Evolutionary conservation across 352 stramenopile genomes (phyloP).

Genomic region (Hyaloperonospora arabidopsidis): DNA sequence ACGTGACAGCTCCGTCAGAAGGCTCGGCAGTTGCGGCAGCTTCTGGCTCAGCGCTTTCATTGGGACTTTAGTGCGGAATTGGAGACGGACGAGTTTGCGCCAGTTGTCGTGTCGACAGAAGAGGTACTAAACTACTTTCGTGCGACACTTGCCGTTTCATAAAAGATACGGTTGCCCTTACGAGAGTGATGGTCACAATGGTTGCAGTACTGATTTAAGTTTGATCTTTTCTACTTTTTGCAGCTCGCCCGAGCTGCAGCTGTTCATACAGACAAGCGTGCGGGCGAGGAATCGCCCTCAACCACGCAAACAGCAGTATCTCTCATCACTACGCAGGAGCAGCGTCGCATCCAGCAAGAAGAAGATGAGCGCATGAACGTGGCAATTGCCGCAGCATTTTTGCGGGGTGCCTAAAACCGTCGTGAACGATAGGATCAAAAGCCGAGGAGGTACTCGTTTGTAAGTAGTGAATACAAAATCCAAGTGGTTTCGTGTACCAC

Average conservation of each 20-base stretch:
- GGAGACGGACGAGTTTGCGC: slow-evolving; percentile 40
- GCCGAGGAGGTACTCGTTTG: too few relatives aligned
- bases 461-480: slow-evolving; percentile 7
- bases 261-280: neutral
- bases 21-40: slow-evolving; percentile 25
- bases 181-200: slow-evolving; percentile 20
- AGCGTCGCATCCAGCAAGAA: slow-evolving; percentile 9
- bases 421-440: too few relatives aligned
- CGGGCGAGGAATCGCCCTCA: neutral
- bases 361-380: slow-evolving; percentile 25
- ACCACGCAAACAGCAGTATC: neutral
- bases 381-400: slow-evolving; percentile 29
- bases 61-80: slow-evolving; percentile 18
- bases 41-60: slow-evolving; percentile 36
- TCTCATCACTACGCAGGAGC: neutral
- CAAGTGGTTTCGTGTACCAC: slow-evolving; percentile 18
- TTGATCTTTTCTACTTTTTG: slow-evolving; percentile 1
- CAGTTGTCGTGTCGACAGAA: slow-evolving; percentile 35
- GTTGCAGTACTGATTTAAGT: slow-evolving; percentile 8
- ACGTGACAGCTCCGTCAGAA: slow-evolving; percentile 26
- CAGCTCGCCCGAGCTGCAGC: slow-evolving; percentile 12
- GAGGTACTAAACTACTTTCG: slow-evolving; percentile 27
- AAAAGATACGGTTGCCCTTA: slow-evolving; percentile 17
- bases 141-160: neutral
- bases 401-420: slow-evolving; percentile 3